Evolutionary conservation across 2,329 filamentous ascomycete species (phyloP), one percentile per base, ranked within the genome.

Genomic region (Penicillium sp.): DNA sequence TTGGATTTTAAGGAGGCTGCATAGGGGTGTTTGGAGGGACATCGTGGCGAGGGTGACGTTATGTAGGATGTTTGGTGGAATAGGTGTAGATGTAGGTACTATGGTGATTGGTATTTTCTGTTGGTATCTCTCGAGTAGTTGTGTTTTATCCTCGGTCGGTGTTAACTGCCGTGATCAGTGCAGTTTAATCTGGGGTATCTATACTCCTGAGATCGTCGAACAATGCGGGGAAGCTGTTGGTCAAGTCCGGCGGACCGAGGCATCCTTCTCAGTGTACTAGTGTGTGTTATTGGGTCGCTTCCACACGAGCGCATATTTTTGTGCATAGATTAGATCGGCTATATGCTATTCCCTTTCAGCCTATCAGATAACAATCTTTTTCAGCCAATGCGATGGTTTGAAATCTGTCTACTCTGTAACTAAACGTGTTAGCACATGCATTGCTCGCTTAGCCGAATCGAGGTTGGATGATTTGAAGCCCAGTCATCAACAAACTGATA

Each of bases 11-110:
- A 97, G 86, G 56, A 97, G 88, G 58, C 83, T 83, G 66, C 90
- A 93, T 40, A 96, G 85, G 1, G 92, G 91, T 12, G 92, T 96
- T 61, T 86, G 86, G 71, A 95, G 89, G 62, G 88, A 75, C 75
- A 78, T 78, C 47, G 44, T 72, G 61, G 22, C n/a, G 33, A n/a
- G 59, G 50, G 37, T 9, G 50, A 26, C 28, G 55, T 55, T 30
- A 15, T 49, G 17, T 30, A 15, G 5, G 37, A 28, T 2, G 42
- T 30, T 60, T 53, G 30, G 10, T 55, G 22, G 17, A 17, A 17
- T 53, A 10, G 33, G 50, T 53, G 30, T 19, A 12, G 26, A 13
- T 49, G 12, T 40, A 19, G 42, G 35, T 22, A 19, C 12, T 26
- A 22, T 8, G 35, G 22, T 2, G 19, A 10, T n/a, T 10, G 15